Evolutionary conservation across 2,329 filamentous ascomycete genomes (phyloP), one percentile per base, ranked within the genome.

Genomic region (Colletotrichum siamense): DNA sequence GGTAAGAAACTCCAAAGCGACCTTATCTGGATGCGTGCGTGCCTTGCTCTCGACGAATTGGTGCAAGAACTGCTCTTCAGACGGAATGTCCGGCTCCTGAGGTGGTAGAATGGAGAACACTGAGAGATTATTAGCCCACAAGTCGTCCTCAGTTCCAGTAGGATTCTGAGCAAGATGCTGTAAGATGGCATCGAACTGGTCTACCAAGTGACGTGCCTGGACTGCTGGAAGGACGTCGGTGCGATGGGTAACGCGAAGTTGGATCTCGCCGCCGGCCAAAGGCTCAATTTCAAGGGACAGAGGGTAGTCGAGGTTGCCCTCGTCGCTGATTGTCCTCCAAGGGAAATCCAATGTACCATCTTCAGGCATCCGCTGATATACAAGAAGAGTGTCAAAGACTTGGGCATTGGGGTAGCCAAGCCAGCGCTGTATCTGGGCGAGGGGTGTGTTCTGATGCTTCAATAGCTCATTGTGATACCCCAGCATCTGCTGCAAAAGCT

Each of bases 361-460:
- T 68, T 85, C 79, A 74, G 87, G 81, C 78, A 94, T 95, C 12
- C 75, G 61, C 81, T 98, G 96, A 81, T 96, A 96, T 0, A 95
- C 94, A 75, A 98, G 92, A 2, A 98, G 88, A 0, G 95, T 96
- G 81, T 98, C 96, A 79, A 98, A 98, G 0, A 97, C 87, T 1
- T 90, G 86, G 8, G 91, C 89, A 28, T 93, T 91, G 1, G 93
- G 87, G 74, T 91, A 89, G 0, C 92, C 93, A 22, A 95, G 88
- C 89, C 93, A 94, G 66, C 90, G 92, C 80, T 98, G 95, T 12
- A 98, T 93, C 34, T 92, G 91, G 5, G 90, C 88, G 8, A 98
- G 86, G 1, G 95, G 92, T 0, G 92, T 91, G 79, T 94, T 93
- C 78, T 97, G 95, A 80, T 95, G 88, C 75, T 92, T 92, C 64